phyloP scores from a whole-genome alignment of 73 alveolate genomes.

The Stentor coeruleus region DNA sequence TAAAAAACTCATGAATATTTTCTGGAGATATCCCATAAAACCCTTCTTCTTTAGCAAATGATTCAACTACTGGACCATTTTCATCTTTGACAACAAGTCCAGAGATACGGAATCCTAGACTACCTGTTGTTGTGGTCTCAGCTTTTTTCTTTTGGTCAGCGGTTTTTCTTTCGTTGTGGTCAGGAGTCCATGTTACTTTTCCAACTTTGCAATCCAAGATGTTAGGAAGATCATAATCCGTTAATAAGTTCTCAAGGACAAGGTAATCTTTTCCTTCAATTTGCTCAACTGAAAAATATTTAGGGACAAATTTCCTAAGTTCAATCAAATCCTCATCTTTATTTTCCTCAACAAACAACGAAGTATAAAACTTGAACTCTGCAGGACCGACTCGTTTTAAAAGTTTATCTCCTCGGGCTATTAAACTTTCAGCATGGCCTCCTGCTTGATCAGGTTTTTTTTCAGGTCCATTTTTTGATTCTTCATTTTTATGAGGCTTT shows the following conservation, averaged over 20 bases:
- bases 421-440: neutral
- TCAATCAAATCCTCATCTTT: neutral
- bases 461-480: too few relatives aligned
- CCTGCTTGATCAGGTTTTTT: constrained; percentile 20
- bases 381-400: neutral
- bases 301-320: neutral
- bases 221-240: neutral
- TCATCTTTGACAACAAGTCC: neutral
- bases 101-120: neutral
- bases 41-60: neutral
- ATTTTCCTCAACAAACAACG: neutral
- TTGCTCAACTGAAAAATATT: neutral
- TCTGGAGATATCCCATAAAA: neutral
- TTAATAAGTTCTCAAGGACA: neutral
- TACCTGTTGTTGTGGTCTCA: neutral
- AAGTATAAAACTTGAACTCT: neutral
- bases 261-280: neutral
- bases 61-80: neutral
- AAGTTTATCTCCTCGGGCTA: neutral
- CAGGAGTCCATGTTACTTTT: constrained; percentile 1
- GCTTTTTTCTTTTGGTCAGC: neutral
- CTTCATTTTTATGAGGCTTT: too few relatives aligned
- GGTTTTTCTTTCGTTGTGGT: neutral
- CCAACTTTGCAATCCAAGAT: constrained; percentile 1
- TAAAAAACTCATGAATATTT: neutral